Base-by-base conservation (phyloP, 108 stramenopile species). In the Phaeodactylum tricornutum region DNA sequence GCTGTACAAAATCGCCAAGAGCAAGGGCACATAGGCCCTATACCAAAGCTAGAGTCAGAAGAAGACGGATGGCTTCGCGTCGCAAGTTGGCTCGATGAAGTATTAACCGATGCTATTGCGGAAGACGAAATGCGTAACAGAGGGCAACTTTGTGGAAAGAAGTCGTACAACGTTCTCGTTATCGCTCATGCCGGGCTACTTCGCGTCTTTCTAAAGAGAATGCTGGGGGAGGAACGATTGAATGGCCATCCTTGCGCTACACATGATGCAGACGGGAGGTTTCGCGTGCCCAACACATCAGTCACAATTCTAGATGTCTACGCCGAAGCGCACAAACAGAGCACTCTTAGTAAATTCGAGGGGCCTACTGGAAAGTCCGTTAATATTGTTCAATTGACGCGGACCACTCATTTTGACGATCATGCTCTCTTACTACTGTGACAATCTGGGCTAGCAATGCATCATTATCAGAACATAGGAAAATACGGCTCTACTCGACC, bases 181-280 rank as follows among this genome's bases (percentile, higher is more conserved):
- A 32, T 81, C 14, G 63, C 74, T 0, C 79, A 81, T 52, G 57
- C 73, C 2, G 75, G 69, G 7, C 43, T 67, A 4, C 55, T 81
- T 23, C 74, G 79, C 8, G 62, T 60, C 1, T 44, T 67, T 24
- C 28, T 53, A 22, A 11, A 12, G 14, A 22, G 37, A 22, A 8
- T 39, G 17, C 14, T 53, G 20, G 37, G 23, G 6, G 16, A 19
- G 24, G 17, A 37, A 22, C 2, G 23, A 17, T 42, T 53, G 37
- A 19, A 26, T 9, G 25, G 15, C 25, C 26, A 44, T n/a, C 23
- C 17, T 28, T 2, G 46, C 15, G 29, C 56, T 11, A 20, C 30
- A 40, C 19, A 21, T 28, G 12, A 31, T 55, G 19, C 57, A n/a
- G n/a, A n/a, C n/a, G n/a, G n/a, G n/a, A n/a, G n/a, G n/a, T n/a